Conservation (phyloP, 495 filamentous ascomycete genomes). For the Xylaria grammica region DNA sequence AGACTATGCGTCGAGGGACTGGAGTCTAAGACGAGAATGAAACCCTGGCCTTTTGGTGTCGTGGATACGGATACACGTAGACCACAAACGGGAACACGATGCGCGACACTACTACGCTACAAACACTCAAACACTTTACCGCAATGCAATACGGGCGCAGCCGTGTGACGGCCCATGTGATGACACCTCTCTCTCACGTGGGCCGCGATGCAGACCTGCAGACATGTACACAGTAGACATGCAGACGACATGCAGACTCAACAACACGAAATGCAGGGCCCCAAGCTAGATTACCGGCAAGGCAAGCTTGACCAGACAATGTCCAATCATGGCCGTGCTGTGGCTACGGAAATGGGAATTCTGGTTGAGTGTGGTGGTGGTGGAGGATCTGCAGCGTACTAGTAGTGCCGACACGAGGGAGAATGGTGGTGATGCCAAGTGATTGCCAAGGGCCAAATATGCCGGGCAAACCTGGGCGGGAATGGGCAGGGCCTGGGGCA, state of each 20-base stretch:
- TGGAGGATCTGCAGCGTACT: slow-evolving; percentile 5
- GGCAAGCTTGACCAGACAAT: neutral
- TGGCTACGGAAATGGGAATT: neutral
- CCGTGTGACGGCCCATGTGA: slow-evolving; percentile 14
- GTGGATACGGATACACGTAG: neutral
- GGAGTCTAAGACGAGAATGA: too few species aligned
- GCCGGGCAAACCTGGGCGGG: too few species aligned
- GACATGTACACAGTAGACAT: too few species aligned
- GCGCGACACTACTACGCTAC: too few species aligned
- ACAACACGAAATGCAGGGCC: slow-evolving; percentile 20
- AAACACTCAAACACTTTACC: too few species aligned
- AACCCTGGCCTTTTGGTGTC: too few species aligned
- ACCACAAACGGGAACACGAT: neutral
- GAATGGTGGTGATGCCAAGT: slow-evolving; percentile 7
- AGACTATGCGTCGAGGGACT: too few species aligned
- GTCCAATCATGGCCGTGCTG: slow-evolving; percentile 6
- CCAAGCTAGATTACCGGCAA: neutral
- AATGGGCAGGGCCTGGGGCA: too few species aligned
- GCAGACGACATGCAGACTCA: slow-evolving; percentile 2
- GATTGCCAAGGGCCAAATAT: too few species aligned
- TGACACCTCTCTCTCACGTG: slow-evolving; percentile 2
- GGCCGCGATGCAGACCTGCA: too few species aligned
- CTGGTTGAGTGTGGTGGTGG: too few species aligned
- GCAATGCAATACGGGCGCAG: slow-evolving; percentile 11
- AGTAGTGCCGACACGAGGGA: slow-evolving; percentile 13